Percentiles rank a stretch among this genome's conserved stretches.
Evolutionary conservation across 352 stramenopile species (phyloP).

Genomic region (Phytophthora podocarpi): DNA sequence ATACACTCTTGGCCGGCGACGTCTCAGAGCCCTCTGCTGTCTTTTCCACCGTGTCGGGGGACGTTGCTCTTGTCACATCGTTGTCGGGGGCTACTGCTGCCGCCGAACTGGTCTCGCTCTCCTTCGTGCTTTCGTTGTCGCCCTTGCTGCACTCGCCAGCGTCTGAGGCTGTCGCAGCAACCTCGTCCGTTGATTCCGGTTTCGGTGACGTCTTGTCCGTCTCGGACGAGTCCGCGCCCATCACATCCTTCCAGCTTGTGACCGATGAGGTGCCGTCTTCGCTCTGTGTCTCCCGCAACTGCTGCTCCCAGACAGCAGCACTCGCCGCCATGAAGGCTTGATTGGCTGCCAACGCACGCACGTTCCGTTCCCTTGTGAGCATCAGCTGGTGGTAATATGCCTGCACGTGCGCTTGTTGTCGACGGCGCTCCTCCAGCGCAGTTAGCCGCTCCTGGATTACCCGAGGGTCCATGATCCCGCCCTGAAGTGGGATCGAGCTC

Average conservation of each 20-base stretch:
- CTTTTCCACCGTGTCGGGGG: conserved; percentile 29
- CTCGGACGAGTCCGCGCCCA: conserved; percentile 13
- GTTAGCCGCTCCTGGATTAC: conserved; percentile 65
- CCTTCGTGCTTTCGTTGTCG: conserved; percentile 17
- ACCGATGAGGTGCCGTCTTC: conserved; percentile 24
- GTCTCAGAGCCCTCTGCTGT: conserved; percentile 11
- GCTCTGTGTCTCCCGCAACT: conserved; percentile 31
- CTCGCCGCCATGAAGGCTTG: conserved; percentile 54
- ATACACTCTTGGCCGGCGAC: conserved; percentile 23
- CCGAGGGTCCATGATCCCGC: conserved; percentile 61
- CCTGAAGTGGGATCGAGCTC: conserved; percentile 34
- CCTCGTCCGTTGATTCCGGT: neutral
- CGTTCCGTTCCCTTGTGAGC: conserved; percentile 55
- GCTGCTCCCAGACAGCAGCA: conserved; percentile 51
- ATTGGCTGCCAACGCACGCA: conserved; percentile 49
- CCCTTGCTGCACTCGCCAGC: conserved; percentile 11
- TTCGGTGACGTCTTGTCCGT: neutral
- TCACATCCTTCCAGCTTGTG: conserved; percentile 41
- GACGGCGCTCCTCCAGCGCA: conserved; percentile 57
- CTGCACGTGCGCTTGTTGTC: conserved; percentile 56
- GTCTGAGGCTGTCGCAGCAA: conserved; percentile 7
- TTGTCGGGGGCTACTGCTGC: neutral
- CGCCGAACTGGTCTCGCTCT: conserved; percentile 22
- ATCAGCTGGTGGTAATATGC: conserved; percentile 61
- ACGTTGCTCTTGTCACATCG: neutral